These are phyloP conservation scores for Trichoderma atroviride DNA, from an alignment of 2,329 filamentous ascomycete genomes.

Conservation along the genomic window DNA sequence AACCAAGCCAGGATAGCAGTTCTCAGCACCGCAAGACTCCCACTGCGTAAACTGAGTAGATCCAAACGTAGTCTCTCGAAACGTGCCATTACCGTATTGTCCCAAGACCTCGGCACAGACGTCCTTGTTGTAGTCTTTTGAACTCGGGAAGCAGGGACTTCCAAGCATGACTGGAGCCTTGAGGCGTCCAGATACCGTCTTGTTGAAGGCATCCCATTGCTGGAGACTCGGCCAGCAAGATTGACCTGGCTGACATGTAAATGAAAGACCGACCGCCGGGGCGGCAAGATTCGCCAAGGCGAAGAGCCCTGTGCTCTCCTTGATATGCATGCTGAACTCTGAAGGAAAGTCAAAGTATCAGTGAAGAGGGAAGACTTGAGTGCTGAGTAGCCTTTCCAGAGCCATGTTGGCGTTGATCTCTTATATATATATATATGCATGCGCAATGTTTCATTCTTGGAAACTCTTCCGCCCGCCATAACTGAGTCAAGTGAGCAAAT, in stretches of 20 bases:
- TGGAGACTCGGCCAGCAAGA: slow-evolving; percentile 52
- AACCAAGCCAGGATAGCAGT: slow-evolving; percentile 7
- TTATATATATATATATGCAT: background rate
- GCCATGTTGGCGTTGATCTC: background rate
- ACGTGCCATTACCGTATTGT: slow-evolving; percentile 6
- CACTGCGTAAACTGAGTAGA: background rate
- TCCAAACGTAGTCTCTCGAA: background rate
- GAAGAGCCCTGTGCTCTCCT: background rate
- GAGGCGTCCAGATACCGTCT: slow-evolving; percentile 53
- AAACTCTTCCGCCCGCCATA: background rate
- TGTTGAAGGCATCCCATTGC: slow-evolving; percentile 54
- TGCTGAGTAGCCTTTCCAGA: background rate
- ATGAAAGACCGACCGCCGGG: background rate
- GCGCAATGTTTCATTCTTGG: background rate
- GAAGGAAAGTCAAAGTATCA: background rate
- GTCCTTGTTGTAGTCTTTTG: background rate
- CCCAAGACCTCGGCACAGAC: background rate
- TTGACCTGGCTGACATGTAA: slow-evolving; percentile 3
- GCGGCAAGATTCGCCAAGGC: background rate
- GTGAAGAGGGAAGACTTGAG: background rate
- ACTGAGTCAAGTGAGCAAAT: background rate
- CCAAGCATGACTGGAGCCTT: slow-evolving; percentile 54
- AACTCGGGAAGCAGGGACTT: slow-evolving; percentile 42
- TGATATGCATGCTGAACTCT: background rate
- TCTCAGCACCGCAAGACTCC: slow-evolving; percentile 4